Base-by-base conservation (phyloP, 352 stramenopile genomes). In the Phytophthora pini region DNA sequence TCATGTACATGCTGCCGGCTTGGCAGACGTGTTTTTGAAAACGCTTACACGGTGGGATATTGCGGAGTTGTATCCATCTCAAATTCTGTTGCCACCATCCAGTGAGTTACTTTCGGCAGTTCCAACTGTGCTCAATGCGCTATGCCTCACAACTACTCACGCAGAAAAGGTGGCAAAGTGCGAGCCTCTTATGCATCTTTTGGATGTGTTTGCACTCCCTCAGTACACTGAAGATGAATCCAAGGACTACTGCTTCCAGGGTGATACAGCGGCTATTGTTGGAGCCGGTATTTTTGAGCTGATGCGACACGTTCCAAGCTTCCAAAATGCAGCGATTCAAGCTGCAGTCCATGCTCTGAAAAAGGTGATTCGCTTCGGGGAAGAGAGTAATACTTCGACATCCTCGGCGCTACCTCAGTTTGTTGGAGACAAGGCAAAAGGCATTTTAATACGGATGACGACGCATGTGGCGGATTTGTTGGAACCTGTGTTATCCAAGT, bases 281-380 rank as follows among this genome's bases (percentile, higher is more conserved):
- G 97, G 95, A 2, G 92, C 89, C 5, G 96, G 96, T 10, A 77
- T 99, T 36, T 98, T 99, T 71, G 97, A 99, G 74, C 75, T 99
- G 22, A 98, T 99, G 92, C 88, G 96, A 5, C 96, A 99, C 72
- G 90, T 98, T 41, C 85, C 92, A 32, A 86, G 73, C 31, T 88
- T 99, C 43, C 92, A 95, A 51, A 82, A 85, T 36, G 70, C 85
- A 32, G 82, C 93, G 7, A 89, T 99, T 40, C 76, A 92, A 64
- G 93, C 94, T 8, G 86, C 97, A 27, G 82, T 98, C 0, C 70
- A 93, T 69, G 90, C 93, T 0, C 79, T 98, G 40, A 94, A 97
- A 58, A 92, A 98, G 43, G 74, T 98, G 32, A 87, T 93, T 60
- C 79, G 97, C 0, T 89, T 91, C 51, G 77, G 68, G 5, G 82